Evolutionary conservation across 768 basidiomycete genomes (phyloP), one percentile per base, ranked within the genome.

Genomic region (Trametes villosa): DNA sequence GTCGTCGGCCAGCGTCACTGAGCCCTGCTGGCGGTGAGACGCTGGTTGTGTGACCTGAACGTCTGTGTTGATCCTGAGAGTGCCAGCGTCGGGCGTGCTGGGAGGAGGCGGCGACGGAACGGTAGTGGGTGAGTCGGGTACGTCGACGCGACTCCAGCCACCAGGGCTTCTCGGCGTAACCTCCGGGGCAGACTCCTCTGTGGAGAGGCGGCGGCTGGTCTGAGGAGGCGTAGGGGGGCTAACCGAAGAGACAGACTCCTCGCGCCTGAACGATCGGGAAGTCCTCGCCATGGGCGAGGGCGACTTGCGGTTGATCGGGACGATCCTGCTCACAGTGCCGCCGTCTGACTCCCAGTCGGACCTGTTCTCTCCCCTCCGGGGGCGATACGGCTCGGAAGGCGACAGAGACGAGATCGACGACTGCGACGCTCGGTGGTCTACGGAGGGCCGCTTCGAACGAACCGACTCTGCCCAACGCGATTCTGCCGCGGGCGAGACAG

Each of bases 241-340:
- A 0, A 69, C 68, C 1, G 80, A 78, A 7, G 81, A 81, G 2
- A 75, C 68, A 44, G 77, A 72, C 12, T 65, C 63, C 80, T 33
- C 51, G 76, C 26, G 72, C 68, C n/a, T 76, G 75, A 38, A 76
- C 76, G 71, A 13, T 71, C 68, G 36, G 12, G 72, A 67, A 15
- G 73, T 75, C 31, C 84, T 78, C 18, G 89, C 88, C 86, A 90
- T 87, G 4, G 90, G 88, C 4, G 90, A 91, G 5, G 89, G 71
- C 13, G 86, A 84, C 62, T 81, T 81, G 31, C 89, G 83, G 68
- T 89, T 87, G 50, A 92, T 67, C 26, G 83, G 82, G 15, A 92
- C 79, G 48, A 79, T 74, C 50, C 88, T 81, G 68, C 90, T 88
- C 12, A 54, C 56, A 9, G 42, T 73, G 66, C 59, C 60, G 67